Evolutionary conservation across 2,329 filamentous ascomycete species (phyloP).

Genomic region (Ceratocystis ficicola): DNA sequence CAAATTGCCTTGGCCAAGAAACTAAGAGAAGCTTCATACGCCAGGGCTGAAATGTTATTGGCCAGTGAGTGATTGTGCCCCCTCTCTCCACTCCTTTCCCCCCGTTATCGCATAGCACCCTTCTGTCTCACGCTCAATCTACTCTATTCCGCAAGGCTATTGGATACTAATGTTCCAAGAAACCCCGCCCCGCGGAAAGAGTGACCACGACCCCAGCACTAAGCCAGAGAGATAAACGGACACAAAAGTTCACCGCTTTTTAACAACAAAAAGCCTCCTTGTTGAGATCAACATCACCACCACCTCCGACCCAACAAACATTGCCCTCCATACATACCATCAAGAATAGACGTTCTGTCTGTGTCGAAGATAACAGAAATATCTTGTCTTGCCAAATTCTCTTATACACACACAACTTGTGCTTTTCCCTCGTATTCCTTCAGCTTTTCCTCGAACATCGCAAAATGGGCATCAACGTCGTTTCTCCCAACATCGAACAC

Average conservation of each 20-base stretch:
- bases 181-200: constrained; percentile 19
- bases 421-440: neutral
- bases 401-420: neutral
- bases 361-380: constrained; percentile 1
- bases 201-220: constrained; percentile 9
- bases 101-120: neutral
- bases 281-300: constrained; percentile 7
- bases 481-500: constrained; percentile 18
- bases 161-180: constrained; percentile 13
- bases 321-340: neutral
- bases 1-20: neutral
- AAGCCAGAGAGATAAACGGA: constrained; percentile 15
- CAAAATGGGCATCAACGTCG: constrained; percentile 21
- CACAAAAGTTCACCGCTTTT: constrained; percentile 17
- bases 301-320: constrained; percentile 6
- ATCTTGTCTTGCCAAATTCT: neutral
- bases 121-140: neutral
- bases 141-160: constrained; percentile 12
- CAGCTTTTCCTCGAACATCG: neutral
- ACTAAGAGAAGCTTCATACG: constrained; percentile 5
- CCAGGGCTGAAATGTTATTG: constrained; percentile 15
- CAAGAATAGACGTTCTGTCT: neutral
- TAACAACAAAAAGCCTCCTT: constrained; percentile 10
- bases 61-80: constrained; percentile 14
- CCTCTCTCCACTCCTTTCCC: neutral